Percentiles rank a stretch among this genome's conserved stretches.
These are phyloP conservation scores for Ophiocordyceps camponoti-saundersi DNA, from an alignment of 2,329 filamentous ascomycete genomes.

Conservation along the genomic window DNA sequence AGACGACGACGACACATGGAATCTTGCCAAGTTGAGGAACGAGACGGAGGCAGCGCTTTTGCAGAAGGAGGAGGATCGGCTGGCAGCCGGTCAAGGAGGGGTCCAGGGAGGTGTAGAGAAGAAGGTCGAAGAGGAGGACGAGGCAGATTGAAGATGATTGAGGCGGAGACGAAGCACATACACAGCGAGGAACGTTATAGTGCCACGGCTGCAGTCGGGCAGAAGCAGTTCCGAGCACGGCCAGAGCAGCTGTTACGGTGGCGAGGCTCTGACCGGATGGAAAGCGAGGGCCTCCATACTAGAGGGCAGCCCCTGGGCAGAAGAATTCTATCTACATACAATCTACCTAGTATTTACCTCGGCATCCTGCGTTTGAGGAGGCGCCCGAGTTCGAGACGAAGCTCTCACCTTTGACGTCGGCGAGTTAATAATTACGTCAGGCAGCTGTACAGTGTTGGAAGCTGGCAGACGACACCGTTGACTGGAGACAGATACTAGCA, in stretches of 20 bases:
- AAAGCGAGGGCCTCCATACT: not conserved
- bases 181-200: not conserved
- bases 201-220: conserved; percentile 1
- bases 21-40: conserved; percentile 62
- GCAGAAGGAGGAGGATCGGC: conserved; percentile 61
- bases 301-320: not conserved
- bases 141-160: conserved; percentile 4
- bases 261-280: conserved; percentile 4
- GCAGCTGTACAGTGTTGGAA: too few species aligned
- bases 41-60: conserved; percentile 68
- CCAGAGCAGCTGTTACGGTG: conserved; percentile 2
- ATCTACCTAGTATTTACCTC: not conserved
- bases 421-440: too few species aligned
- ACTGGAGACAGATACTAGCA: too few species aligned
- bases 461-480: too few species aligned
- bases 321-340: not conserved
- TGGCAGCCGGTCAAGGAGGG: conserved; percentile 18
- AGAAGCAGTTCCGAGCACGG: conserved; percentile 12
- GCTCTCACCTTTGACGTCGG: too few species aligned
- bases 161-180: conserved; percentile 3
- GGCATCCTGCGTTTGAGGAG: too few species aligned
- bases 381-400: too few species aligned
- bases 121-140: conserved; percentile 5
- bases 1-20: conserved; percentile 55
- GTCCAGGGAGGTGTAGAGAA: too few species aligned